Evolutionary conservation across 352 stramenopile genomes (phyloP), one percentile per base, ranked within the genome.

Genomic region (Pythium myriotylum): DNA sequence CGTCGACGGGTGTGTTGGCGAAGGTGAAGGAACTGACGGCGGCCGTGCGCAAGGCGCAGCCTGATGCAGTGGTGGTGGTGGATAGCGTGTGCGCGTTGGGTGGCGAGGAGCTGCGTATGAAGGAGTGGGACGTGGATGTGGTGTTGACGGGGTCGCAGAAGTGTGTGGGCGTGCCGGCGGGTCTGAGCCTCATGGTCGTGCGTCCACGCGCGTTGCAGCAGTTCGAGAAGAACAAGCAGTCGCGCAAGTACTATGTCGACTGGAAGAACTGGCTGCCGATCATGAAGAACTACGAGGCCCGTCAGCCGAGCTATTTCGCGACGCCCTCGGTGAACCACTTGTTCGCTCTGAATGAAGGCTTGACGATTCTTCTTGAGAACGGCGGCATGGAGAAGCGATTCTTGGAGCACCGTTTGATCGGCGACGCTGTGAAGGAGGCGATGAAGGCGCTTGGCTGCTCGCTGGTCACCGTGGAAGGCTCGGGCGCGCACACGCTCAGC

Each of bases 261-360:
- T 92, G 82, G 82, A 79, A 76, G 62, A 86, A 92, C 65, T 92
- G 82, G 82, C 62, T 92, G 45, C 80, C 80, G 26, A 86, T 92
- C 61, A 92, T 92, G 82, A 92, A 92, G 70, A 89, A 84, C 68
- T 92, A 92, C 62, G 82, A 92, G 58, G 80, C 80, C 4, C 80
- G 82, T 24, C 77, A 84, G 64, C 78, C 82, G 46, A 87, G 74
- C 43, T 92, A 92, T 70, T 92, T 92, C 46, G 82, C 82, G 1
- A 92, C 82, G 16, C 82, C 82, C n/a, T 73, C 82, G 2, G 82
- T 92, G 54, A 92, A 92, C 67, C 82, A 92, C 65, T 52, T 92
- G 23, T 90, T 89, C 41, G 82, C 82, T 20, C 55, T 92, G 19
- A 88, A 92, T 53, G 81, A 64, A 54, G 82, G 72, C 35, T 29